Evolutionary conservation across 1,139 yeast genomes (phyloP).

Genomic region (Maudiozyma humilis): DNA sequence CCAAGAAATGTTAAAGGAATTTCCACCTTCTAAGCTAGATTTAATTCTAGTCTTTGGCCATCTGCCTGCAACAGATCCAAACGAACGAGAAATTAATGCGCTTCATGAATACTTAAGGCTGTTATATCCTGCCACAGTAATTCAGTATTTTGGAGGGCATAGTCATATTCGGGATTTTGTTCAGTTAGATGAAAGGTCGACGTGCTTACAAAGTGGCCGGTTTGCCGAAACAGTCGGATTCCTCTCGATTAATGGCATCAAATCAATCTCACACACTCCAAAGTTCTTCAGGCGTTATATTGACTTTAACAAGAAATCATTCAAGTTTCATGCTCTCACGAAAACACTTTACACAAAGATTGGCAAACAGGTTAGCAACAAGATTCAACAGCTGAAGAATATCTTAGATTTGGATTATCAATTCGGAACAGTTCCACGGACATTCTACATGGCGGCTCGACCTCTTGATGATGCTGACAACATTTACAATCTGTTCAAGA

Average conservation of each 20-base stretch:
- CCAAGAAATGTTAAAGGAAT: conserved; percentile 37
- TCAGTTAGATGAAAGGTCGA: conserved; percentile 55
- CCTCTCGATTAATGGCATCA: conserved; percentile 46
- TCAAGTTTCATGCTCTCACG: conserved; percentile 49
- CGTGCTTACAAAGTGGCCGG: conserved; percentile 83
- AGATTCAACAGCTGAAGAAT: conserved; percentile 40
- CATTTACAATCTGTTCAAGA: conserved; percentile 52
- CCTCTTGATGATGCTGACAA: conserved; percentile 55
- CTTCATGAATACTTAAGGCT: conserved; percentile 49
- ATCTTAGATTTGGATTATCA: conserved; percentile 47
- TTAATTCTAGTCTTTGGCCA: conserved; percentile 69
- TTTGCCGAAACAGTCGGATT: conserved; percentile 91
- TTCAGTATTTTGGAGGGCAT: conserved; percentile 92
- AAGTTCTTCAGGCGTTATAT: conserved; percentile 56
- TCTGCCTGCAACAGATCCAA: conserved; percentile 59
- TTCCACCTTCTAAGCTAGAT: conserved; percentile 47
- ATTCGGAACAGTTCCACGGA: conserved; percentile 58
- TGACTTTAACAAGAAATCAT: conserved; percentile 70
- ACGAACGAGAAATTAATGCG: conserved; percentile 41
- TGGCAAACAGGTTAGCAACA: conserved; percentile 44
- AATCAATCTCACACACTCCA: conserved; percentile 14
- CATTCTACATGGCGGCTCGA: conserved; percentile 62
- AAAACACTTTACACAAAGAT: conserved; percentile 11
- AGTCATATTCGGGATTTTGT: conserved; percentile 84
- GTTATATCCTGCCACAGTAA: conserved; percentile 51